A percentile compares a stretch with the other conserved stretches of the same genome.
Evolutionary conservation across 73 alveolate genomes (phyloP).

Genomic region (Paramecium sexaurelia): DNA sequence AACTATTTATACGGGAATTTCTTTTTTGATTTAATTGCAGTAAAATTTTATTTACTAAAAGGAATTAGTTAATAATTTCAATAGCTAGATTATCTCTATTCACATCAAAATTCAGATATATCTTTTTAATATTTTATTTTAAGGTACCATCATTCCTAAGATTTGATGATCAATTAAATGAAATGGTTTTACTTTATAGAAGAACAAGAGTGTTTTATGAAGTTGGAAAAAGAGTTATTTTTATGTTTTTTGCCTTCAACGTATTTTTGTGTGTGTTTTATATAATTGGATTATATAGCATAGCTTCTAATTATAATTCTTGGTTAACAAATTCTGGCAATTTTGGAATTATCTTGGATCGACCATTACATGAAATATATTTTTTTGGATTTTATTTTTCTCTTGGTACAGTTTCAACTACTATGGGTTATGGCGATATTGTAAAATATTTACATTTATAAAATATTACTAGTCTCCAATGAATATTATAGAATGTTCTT

Average conservation of each 20-base stretch:
- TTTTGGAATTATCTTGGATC: conserved; percentile 23
- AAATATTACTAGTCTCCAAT: not conserved
- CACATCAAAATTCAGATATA: not conserved
- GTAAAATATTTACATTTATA: not conserved
- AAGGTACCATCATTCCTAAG: conserved; percentile 39
- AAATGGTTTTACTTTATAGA: conserved; percentile 13
- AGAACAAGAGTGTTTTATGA: not conserved
- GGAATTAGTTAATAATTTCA: not conserved
- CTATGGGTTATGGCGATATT: conserved; percentile 56
- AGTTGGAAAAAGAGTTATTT: not conserved
- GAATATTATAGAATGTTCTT: conserved; percentile 33
- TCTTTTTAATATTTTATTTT: conserved; percentile 6
- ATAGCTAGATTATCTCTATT: not conserved
- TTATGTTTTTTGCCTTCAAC: not conserved
- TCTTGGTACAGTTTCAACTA: conserved; percentile 18
- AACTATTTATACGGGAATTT: conserved; percentile 17
- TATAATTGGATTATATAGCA: not conserved
- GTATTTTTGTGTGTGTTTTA: not conserved
- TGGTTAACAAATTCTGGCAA: conserved; percentile 15
- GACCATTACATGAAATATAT: not conserved
- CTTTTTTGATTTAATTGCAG: conserved; percentile 19
- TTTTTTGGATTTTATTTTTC: conserved; percentile 6
- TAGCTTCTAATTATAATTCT: not conserved
- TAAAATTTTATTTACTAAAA: not conserved
- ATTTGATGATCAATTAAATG: not conserved